Conservation (phyloP, 148 eudicot genomes). For the Vaccinium myrtillus region DNA sequence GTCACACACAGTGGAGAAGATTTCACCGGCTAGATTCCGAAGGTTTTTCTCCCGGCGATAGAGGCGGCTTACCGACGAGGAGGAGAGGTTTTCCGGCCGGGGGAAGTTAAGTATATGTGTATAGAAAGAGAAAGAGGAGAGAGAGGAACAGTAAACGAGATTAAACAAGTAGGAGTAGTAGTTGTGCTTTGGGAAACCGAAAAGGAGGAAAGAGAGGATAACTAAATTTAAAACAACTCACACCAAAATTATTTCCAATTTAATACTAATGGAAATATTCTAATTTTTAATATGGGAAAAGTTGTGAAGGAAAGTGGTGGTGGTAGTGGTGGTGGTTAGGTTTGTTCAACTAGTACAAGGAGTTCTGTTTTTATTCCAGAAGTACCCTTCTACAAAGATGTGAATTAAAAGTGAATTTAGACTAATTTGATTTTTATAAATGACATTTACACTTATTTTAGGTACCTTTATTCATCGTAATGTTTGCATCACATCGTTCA, state of each 20-base stretch:
- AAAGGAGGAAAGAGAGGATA: conserved; percentile 40
- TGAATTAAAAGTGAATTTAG: too few species aligned
- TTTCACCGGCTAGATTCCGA: not conserved
- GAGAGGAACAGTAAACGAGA: conserved; percentile 27
- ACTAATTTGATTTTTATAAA: too few species aligned
- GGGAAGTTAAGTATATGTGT: not conserved
- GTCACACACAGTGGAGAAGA: not conserved
- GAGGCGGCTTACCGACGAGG: conserved; percentile 44
- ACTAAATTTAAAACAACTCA: conserved; percentile 26
- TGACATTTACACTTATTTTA: too few species aligned
- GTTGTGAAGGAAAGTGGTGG: conserved; percentile 48
- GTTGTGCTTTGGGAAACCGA: conserved; percentile 43
- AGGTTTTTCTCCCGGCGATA: conserved; percentile 14
- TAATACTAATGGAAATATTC: not conserved
- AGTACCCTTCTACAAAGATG: not conserved
- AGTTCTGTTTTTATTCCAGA: conserved; percentile 6
- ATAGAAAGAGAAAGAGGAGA: conserved; percentile 27
- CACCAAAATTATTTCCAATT: conserved; percentile 1
- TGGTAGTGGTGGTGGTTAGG: conserved; percentile 75
- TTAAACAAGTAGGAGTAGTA: too few species aligned
- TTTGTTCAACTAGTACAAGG: conserved; percentile 62
- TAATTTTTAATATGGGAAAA: conserved; percentile 15
- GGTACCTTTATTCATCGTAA: too few species aligned
- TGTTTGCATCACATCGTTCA: too few species aligned
- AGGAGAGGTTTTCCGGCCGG: conserved; percentile 33